A percentile compares a stretch with the other conserved stretches of the same genome.
Evolutionary conservation across 331 rosid genomes (phyloP).

Genomic region (Acacia concinna): DNA sequence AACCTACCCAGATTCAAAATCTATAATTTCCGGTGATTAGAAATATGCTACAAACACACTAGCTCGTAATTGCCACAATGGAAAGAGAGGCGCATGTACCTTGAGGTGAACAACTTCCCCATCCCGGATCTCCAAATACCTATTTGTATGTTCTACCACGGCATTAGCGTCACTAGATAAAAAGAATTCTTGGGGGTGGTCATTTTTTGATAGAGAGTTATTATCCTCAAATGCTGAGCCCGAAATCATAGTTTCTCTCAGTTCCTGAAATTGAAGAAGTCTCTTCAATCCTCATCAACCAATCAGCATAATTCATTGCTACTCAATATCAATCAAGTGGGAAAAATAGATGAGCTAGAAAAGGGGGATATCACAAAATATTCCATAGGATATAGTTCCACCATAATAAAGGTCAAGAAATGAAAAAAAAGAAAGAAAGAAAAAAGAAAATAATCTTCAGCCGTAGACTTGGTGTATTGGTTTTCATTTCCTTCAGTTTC

Average conservation of each 20-base stretch:
- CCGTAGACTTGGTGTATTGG: background rate
- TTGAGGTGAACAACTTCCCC: conserved; percentile 96
- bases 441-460: background rate
- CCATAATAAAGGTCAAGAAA: background rate
- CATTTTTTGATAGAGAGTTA: conserved; percentile 74
- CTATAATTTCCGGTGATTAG: conserved; percentile 15
- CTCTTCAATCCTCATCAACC: conserved; percentile 30
- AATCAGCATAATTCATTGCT: conserved; percentile 13
- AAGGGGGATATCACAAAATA: background rate
- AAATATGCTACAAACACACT: background rate
- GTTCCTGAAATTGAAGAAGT: conserved; percentile 61
- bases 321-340: conserved; percentile 21
- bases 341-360: conserved; percentile 7
- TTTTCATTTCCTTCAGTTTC: background rate
- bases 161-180: conserved; percentile 98
- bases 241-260: conserved; percentile 51
- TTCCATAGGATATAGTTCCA: background rate
- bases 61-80: conserved; percentile 1
- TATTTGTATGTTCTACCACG: conserved; percentile 91
- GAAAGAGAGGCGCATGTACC: conserved; percentile 50
- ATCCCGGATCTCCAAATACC: conserved; percentile 92
- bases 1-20: conserved; percentile 13
- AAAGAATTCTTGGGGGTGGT: conserved; percentile 81
- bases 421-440: background rate
- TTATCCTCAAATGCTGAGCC: conserved; percentile 83